Percentiles rank a stretch among this genome's conserved stretches.
Conservation (phyloP, 225 moss, liverwort and hornwort species). For the Antitrichia curtipendula region DNA sequence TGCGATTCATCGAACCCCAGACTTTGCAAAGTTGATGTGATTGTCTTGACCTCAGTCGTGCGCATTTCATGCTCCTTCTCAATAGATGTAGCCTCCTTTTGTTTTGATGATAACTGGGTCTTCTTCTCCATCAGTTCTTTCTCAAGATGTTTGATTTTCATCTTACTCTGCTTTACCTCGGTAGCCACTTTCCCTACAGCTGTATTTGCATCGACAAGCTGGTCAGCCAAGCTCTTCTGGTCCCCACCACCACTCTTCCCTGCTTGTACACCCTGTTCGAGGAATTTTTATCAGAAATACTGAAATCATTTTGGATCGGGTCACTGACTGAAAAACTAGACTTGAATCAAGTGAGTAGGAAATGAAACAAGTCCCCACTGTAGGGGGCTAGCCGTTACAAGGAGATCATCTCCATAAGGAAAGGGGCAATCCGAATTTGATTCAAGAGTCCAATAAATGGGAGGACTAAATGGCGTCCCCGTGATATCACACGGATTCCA, state of each 20-base stretch:
- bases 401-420: background rate
- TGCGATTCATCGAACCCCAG: slow-evolving; percentile 59
- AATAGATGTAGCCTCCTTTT: slow-evolving; percentile 66
- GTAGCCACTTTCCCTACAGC: slow-evolving; percentile 62
- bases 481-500: background rate
- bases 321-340: background rate
- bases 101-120: slow-evolving; percentile 59
- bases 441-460: background rate
- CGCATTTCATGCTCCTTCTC: slow-evolving; percentile 63
- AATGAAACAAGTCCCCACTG: background rate
- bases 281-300: background rate
- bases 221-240: slow-evolving; percentile 83
- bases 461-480: background rate
- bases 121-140: slow-evolving; percentile 76
- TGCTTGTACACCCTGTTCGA: slow-evolving; percentile 74
- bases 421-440: background rate
- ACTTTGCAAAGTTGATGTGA: slow-evolving; percentile 40
- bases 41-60: slow-evolving; percentile 60
- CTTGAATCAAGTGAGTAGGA: background rate
- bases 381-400: background rate
- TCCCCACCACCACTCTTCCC: slow-evolving; percentile 91
- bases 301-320: background rate
- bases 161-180: slow-evolving; percentile 65
- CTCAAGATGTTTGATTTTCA: slow-evolving; percentile 76
- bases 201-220: slow-evolving; percentile 81